A percentile compares a stretch with the other conserved stretches of the same genome.
Evolutionary conservation across 768 basidiomycete genomes (phyloP).

Genomic region (Serendipita indica): DNA sequence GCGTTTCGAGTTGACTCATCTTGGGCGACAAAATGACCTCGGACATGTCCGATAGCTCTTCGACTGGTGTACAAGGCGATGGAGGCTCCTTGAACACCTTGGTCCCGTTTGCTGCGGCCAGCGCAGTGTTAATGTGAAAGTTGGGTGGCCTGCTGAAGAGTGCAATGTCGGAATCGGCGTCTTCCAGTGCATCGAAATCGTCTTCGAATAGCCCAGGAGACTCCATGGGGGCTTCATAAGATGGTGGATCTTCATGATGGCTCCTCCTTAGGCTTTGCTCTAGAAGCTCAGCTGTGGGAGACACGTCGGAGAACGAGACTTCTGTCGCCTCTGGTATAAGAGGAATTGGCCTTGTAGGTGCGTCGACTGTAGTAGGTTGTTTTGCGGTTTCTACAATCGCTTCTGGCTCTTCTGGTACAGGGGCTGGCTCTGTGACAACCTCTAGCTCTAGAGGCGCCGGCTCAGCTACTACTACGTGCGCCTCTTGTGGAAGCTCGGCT

Average conservation of each 20-base stretch:
- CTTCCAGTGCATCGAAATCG: not conserved
- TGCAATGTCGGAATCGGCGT: conserved; percentile 6
- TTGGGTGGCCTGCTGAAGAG: not conserved
- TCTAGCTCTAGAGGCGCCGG: too few species aligned
- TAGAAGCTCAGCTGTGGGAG: too few species aligned
- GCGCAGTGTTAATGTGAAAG: not conserved
- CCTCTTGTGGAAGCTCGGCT: too few species aligned
- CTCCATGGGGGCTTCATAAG: not conserved
- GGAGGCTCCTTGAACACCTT: not conserved
- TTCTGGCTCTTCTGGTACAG: too few species aligned
- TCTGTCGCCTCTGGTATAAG: not conserved
- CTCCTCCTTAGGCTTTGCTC: too few species aligned
- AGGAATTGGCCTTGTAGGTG: not conserved
- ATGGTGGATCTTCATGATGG: too few species aligned
- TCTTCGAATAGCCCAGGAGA: conserved; percentile 6
- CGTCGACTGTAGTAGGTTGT: too few species aligned
- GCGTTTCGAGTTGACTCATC: not conserved
- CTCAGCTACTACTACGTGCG: too few species aligned
- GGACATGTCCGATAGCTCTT: conserved; percentile 2
- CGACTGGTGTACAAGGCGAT: not conserved
- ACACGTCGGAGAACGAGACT: not conserved
- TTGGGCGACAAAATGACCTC: conserved; percentile 5
- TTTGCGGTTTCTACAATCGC: too few species aligned
- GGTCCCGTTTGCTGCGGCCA: not conserved
- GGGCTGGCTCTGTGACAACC: too few species aligned